Percentiles rank a stretch among this genome's conserved stretches.
phyloP scores from a whole-genome alignment of 352 stramenopile species.

The Phytophthora hybrid region DNA sequence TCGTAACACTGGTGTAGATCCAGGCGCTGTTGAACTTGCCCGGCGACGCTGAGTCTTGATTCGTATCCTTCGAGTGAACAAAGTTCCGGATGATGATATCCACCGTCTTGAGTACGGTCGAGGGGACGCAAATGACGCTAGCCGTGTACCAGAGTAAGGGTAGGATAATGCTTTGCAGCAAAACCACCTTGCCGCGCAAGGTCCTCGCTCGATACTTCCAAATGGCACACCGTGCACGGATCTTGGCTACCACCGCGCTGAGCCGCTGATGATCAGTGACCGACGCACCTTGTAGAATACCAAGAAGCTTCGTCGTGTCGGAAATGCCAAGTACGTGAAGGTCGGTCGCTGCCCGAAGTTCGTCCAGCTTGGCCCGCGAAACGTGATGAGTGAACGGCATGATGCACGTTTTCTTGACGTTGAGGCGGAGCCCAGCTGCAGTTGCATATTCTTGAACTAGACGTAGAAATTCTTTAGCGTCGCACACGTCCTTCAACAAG shows the following conservation, averaged over 20 bases:
- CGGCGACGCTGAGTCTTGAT: not conserved
- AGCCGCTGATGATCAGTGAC: not conserved
- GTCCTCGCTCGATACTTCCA: conserved; percentile 12
- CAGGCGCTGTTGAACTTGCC: conserved; percentile 7
- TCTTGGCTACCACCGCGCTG: not conserved
- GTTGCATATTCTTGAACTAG: conserved; percentile 15
- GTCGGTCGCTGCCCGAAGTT: not conserved
- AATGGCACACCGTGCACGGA: conserved; percentile 7
- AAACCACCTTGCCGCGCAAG: conserved; percentile 3
- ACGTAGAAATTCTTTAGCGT: conserved; percentile 8
- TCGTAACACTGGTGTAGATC: conserved; percentile 2
- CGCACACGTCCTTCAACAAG: not conserved
- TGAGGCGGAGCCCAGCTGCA: conserved; percentile 13
- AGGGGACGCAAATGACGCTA: not conserved
- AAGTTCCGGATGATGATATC: conserved; percentile 10
- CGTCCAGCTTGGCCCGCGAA: not conserved
- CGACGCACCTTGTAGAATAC: conserved; percentile 5
- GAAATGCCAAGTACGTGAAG: not conserved
- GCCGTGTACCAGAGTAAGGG: conserved; percentile 12
- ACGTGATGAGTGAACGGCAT: conserved; percentile 16
- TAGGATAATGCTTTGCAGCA: conserved; percentile 8
- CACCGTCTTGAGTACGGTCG: not conserved
- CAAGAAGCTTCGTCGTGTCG: not conserved
- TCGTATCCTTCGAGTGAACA: not conserved
- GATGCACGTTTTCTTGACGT: conserved; percentile 24